phyloP scores from a whole-genome alignment of 768 basidiomycete species.

The Boletus edulis region DNA sequence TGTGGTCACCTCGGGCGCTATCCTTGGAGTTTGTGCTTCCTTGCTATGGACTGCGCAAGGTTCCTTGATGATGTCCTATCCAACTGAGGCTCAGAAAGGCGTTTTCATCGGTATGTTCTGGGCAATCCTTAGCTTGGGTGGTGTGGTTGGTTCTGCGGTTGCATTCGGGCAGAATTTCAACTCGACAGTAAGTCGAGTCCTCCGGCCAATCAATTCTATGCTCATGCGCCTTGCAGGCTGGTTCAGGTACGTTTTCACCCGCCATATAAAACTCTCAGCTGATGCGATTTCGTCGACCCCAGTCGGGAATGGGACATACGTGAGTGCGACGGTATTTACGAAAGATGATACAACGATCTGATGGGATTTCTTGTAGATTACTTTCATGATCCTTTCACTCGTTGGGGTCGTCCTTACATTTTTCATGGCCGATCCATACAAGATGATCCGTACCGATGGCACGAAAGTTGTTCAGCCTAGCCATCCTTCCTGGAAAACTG shows the following conservation, averaged over 20 bases:
- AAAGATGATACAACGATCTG: not conserved
- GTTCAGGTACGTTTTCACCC: constrained; percentile 20
- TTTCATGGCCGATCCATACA: constrained; percentile 66
- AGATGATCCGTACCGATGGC: constrained; percentile 75
- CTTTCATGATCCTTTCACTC: constrained; percentile 68
- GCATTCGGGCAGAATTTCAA: constrained; percentile 71
- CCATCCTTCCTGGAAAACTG: constrained; percentile 75
- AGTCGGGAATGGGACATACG: constrained; percentile 79
- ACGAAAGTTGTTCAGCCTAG: constrained; percentile 56
- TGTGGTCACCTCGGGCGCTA: constrained; percentile 45
- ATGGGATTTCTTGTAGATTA: constrained; percentile 46
- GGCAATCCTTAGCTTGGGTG: constrained; percentile 78
- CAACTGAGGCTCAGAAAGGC: constrained; percentile 56
- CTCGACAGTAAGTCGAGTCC: constrained; percentile 43
- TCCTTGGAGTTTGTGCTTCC: constrained; percentile 50
- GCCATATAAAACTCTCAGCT: not conserved
- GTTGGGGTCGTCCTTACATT: constrained; percentile 66
- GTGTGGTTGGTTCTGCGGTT: constrained; percentile 74
- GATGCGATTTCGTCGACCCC: not conserved
- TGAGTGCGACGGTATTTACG: constrained; percentile 46
- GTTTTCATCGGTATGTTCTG: constrained; percentile 51
- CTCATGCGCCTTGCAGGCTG: constrained; percentile 16
- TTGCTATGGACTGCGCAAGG: constrained; percentile 56
- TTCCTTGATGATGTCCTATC: constrained; percentile 53
- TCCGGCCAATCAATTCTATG: not conserved